Base-by-base conservation (phyloP, 331 rosid species). In the Ulmus americana region DNA sequence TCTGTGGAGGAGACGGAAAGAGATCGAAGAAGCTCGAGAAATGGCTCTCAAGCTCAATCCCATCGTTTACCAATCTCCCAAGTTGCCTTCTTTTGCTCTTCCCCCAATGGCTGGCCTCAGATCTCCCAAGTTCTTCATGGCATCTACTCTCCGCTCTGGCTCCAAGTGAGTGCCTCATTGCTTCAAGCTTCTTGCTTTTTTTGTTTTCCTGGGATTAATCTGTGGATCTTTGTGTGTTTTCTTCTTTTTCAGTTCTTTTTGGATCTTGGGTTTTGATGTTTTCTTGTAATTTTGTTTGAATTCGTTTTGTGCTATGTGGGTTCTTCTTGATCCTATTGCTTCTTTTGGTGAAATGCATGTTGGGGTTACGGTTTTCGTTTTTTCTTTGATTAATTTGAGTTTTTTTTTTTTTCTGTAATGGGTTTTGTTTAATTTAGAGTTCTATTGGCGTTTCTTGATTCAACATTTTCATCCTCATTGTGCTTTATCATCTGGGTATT, bases 101-200 rank as follows among this genome's bases (percentile, higher is more conserved):
- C 92, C 88, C 0, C 88, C 76, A 55, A 82, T 81, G 80, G 79
- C 95, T 9, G 76, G 76, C 39, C 74, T 80, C 90, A 87, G 95
- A 90, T 87, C 97, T 80, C 88, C 94, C 59, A 78, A 76, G 74
- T 85, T 85, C 85, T 28, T 73, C 65, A 85, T 90, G 97, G 95
- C 97, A 22, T 90, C 97, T 79, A 83, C 94, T 22, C 97, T 90
- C 49, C 82, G 82, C 51, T 78, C 97, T 46, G 88, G 82, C 73
- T 39, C 90, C 79, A 81, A 55, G 85, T 77, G 46, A 13, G 66
- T 61, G 20, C 47, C 15, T 39, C 61, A 3, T 12, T 46, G 13
- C 6, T 63, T 47, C 40, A 45, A 16, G 3, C 20, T 20, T 55
- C 50, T 12, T 1, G 0, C 20, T 68, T 11, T 50, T 35, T 45